Evolutionary conservation across 108 stramenopile species (phyloP).

Genomic region (Epithemia pelagica): DNA sequence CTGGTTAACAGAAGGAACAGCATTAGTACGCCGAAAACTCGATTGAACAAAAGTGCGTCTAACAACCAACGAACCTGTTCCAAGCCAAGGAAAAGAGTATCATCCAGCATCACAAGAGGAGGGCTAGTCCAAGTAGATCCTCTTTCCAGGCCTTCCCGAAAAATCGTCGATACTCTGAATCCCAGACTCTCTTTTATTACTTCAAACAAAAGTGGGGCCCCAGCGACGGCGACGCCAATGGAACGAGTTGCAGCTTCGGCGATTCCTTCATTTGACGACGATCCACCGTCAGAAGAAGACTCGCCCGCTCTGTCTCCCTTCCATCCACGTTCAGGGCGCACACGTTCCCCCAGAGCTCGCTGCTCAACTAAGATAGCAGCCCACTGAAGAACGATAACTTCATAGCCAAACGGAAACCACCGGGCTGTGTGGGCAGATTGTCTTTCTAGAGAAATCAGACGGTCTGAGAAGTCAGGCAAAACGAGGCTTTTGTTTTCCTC

Average conservation of each 20-base stretch:
- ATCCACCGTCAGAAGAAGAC: neutral
- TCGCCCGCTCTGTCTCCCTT: neutral
- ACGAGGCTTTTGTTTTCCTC: conserved; percentile 21
- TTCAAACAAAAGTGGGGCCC: conserved; percentile 83
- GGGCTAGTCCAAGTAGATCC: conserved; percentile 14
- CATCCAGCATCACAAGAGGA: conserved; percentile 64
- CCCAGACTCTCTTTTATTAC: conserved; percentile 81
- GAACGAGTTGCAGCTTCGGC: conserved; percentile 60
- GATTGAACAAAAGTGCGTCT: too few relatives aligned
- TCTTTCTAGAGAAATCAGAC: conserved; percentile 38
- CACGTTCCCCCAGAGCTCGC: conserved; percentile 17
- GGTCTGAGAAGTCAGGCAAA: conserved; percentile 67
- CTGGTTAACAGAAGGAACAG: too few relatives aligned
- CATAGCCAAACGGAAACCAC: conserved; percentile 86
- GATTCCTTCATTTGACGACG: conserved; percentile 32
- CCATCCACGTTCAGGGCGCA: neutral
- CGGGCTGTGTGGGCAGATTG: conserved; percentile 23
- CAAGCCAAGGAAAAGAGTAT: conserved; percentile 40
- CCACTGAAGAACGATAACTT: conserved; percentile 87
- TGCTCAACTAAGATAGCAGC: conserved; percentile 65
- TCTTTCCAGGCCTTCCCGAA: conserved; percentile 17
- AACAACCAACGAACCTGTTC: conserved; percentile 24
- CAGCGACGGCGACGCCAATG: conserved; percentile 62
- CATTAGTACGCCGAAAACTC: too few relatives aligned
- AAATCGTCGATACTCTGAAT: conserved; percentile 49